phyloP scores from a whole-genome alignment of 257 asterid genomes.

The Plantago ovata region DNA sequence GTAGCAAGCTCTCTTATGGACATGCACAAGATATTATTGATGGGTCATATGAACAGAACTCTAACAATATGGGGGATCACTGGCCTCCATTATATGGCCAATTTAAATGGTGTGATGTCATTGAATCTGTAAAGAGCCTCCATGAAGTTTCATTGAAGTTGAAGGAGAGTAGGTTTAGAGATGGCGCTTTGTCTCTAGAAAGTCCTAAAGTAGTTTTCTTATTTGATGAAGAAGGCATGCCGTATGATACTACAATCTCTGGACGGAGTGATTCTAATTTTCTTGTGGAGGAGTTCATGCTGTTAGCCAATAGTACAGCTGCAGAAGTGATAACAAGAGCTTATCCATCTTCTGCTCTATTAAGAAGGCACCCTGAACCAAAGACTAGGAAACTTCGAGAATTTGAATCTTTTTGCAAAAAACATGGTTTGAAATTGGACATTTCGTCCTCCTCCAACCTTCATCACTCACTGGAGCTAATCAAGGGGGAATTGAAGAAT shows the following conservation, averaged over 20 bases:
- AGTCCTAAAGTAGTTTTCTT: constrained; percentile 65
- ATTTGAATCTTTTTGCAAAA: constrained; percentile 65
- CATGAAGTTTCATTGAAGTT: constrained; percentile 46
- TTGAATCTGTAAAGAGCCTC: constrained; percentile 53
- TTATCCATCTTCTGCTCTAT: constrained; percentile 70
- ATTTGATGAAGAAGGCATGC: constrained; percentile 72
- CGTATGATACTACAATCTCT: constrained; percentile 51
- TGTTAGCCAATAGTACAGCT: constrained; percentile 82
- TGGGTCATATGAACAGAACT: constrained; percentile 35
- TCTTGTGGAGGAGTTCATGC: constrained; percentile 88
- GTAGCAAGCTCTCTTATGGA: constrained; percentile 87
- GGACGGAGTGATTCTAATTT: constrained; percentile 50
- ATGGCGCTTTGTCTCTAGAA: constrained; percentile 81
- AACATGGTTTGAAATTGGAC: constrained; percentile 62
- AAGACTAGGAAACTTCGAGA: constrained; percentile 62
- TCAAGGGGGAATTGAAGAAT: constrained; percentile 47
- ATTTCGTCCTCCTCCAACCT: constrained; percentile 56
- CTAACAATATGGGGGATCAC: constrained; percentile 17
- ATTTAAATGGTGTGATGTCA: constrained; percentile 44
- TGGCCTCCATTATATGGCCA: constrained; percentile 35
- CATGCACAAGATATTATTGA: constrained; percentile 74
- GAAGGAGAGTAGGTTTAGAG: constrained; percentile 53
- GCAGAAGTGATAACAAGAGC: constrained; percentile 91
- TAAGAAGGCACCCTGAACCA: constrained; percentile 89
- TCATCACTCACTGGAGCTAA: constrained; percentile 54